Base-by-base conservation (phyloP, 495 filamentous ascomycete genomes). In the Pyrenopolyporus hunteri region DNA sequence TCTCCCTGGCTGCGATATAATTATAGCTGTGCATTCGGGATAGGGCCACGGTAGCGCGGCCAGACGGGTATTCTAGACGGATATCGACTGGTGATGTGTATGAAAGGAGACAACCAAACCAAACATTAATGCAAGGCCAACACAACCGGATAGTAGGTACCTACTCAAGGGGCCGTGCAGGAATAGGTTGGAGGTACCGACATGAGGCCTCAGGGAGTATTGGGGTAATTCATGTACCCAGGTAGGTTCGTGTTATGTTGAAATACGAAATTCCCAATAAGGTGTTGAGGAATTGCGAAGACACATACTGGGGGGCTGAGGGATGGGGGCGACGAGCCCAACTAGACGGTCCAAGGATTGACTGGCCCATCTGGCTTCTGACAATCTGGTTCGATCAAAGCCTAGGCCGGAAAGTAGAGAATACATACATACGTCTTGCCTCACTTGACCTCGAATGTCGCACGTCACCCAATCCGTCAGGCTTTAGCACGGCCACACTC, bases 91-190 rank as follows among this genome's bases (percentile, higher is more conserved):
- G 46, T 53, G 37, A 37, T 39, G 33, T 53, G 57, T 57, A 57
- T 42, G 36, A 42, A 43, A 43, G 36, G 54, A 51, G 39, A 66
- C 57, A 49, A 57, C 59, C 51, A 69, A 57, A 59, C 57, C 70
- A 63, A 71, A 57, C 59, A 61, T 70, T 55, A 63, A 78, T 76
- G 74, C 74, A 75, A 68, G 65, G 73, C 73, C 74, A 78, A 57
- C 75, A 60, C 70, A 69, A 36, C 68, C 46, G 47, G 47, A 47
- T 52, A 44, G 40, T 40, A 23, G 37, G 37, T 42, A 23, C 37
- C 37, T 17, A 22, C 19, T 9, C 19, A 22, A 23, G 45, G 46
- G 57, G 43, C 13, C 36, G 42, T 32, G 46, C 37, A 26, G 25
- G 32, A 35, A 40, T 28, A 33, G 26, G 43, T 47, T 39, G 16